Evolutionary conservation across 23 red algal genomes (phyloP).

Genomic region (Gracilaria gracilis): DNA sequence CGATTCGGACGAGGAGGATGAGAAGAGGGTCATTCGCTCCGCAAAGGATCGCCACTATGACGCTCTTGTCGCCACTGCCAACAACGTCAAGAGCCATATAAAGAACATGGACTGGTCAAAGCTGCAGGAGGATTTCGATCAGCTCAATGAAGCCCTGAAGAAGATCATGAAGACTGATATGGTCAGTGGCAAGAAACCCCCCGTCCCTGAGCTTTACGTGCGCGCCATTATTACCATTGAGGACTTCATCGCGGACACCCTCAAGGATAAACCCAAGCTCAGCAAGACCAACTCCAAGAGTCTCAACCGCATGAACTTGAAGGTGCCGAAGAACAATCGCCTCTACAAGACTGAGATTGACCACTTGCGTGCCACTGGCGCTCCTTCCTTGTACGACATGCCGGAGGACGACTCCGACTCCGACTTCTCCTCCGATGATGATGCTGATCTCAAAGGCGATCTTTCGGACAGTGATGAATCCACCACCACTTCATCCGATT

Average conservation of each 20-base stretch:
- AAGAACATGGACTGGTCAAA: constrained; percentile 95
- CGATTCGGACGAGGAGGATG: constrained; percentile 95
- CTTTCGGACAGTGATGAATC: constrained; percentile 52
- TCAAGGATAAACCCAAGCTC: constrained; percentile 86
- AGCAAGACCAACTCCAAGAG: constrained; percentile 99
- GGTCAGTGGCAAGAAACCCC: constrained; percentile 64
- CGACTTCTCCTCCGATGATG: constrained; percentile 33
- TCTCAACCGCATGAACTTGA: constrained; percentile 94
- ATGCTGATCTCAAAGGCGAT: constrained; percentile 11
- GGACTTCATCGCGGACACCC: constrained; percentile 69
- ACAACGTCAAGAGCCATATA: constrained; percentile 85
- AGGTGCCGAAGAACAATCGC: constrained; percentile 85
- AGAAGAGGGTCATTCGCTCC: constrained; percentile 75
- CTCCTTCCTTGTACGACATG: constrained; percentile 65
- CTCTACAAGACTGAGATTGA: constrained; percentile 81
- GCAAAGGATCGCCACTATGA: constrained; percentile 87
- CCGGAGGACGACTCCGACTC: constrained; percentile 56
- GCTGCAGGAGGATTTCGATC: constrained; percentile 89
- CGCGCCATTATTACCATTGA: constrained; percentile 87
- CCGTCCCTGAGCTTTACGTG: constrained; percentile 80
- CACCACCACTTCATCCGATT: constrained; percentile 55
- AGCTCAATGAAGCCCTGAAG: constrained; percentile 79
- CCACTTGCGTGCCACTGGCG: constrained; percentile 75
- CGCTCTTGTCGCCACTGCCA: constrained; percentile 69
- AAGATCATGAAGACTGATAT: constrained; percentile 83